These are phyloP conservation scores for Nakaseomyces nivariensis DNA, from an alignment of 1,139 yeast genomes.

Conservation along the genomic window DNA sequence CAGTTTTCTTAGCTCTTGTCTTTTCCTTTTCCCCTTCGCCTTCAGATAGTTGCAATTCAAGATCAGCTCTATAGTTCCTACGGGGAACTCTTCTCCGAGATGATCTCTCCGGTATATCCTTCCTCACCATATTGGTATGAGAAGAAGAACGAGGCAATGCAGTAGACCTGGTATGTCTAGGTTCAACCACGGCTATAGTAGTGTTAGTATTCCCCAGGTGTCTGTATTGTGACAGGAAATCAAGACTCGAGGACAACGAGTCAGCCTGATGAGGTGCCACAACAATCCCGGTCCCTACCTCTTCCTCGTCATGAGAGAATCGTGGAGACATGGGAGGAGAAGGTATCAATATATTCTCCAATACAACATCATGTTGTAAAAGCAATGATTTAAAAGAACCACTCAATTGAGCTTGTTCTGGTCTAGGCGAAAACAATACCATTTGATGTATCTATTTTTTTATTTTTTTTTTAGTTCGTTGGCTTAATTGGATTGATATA, in stretches of 20 bases:
- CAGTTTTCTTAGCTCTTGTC: neutral
- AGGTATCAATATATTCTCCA: constrained; percentile 10
- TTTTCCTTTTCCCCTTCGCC: neutral
- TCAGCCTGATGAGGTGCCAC: neutral
- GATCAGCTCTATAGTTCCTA: neutral
- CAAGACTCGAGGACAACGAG: neutral
- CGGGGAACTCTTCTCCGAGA: constrained; percentile 1
- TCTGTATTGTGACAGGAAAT: neutral
- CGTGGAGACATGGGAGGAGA: constrained; percentile 15
- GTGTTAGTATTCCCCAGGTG: neutral
- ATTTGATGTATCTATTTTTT: neutral
- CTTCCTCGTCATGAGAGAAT: neutral
- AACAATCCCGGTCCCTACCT: neutral
- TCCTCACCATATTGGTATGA: neutral
- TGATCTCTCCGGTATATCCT: neutral
- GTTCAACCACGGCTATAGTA: neutral
- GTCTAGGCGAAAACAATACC: constrained; percentile 7
- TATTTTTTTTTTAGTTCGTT: neutral
- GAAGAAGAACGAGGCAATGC: neutral
- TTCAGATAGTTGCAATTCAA: neutral
- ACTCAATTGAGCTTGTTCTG: constrained; percentile 11
- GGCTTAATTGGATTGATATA: neutral
- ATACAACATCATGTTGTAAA: neutral
- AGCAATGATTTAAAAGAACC: neutral
- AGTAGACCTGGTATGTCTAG: neutral